Base-by-base conservation (phyloP, 148 eudicot genomes). In the Persicaria maculosa region DNA sequence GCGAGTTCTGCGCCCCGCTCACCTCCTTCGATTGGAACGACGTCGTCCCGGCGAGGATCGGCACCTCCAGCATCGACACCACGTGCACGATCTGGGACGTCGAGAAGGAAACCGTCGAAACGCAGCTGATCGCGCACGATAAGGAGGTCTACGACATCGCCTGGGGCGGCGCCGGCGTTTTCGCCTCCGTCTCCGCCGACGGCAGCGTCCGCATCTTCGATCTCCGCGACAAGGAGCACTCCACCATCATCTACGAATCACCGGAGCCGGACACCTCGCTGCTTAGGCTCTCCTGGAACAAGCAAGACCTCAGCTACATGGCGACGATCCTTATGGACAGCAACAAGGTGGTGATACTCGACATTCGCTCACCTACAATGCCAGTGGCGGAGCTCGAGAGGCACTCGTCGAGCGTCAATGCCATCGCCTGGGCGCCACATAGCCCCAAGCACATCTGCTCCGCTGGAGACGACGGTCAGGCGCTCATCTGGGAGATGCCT, bases 131-230 rank as follows among this genome's bases (percentile, higher is more conserved):
- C 46, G 98, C 98, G 0, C 97, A 95, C 64, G 98, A 95, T 76
- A 95, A 92, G 68, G 98, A 95, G 80, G 98, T 95, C 53, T 88
- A 95, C 72, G 98, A 95, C 80, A 95, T 95, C 73, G 97, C 98
- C n/a, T 95, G 98, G 97, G 97, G 97, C 0, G 98, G 87, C 65
- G 91, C 97, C 6, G 92, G 93, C 48, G 91, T 95, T 25, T 95
- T 95, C 25, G 92, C 98, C 0, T 95, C 98, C 15, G 97, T 90
- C 68, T 92, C 97, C 0, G 98, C 97, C 0, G 98, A 95, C 73
- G 98, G 98, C 7, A 92, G 97, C 7, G 97, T 95, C 10, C 83
- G 98, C 78, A 82, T 92, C 1, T 95, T 95, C 65, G 98, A 95
- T 81, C 77, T 96, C 75, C 78, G 97, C 0, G 99, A 96, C 74